Base-by-base conservation (phyloP, 2,329 filamentous ascomycete species). In the Pestalotiopsis sp. region DNA sequence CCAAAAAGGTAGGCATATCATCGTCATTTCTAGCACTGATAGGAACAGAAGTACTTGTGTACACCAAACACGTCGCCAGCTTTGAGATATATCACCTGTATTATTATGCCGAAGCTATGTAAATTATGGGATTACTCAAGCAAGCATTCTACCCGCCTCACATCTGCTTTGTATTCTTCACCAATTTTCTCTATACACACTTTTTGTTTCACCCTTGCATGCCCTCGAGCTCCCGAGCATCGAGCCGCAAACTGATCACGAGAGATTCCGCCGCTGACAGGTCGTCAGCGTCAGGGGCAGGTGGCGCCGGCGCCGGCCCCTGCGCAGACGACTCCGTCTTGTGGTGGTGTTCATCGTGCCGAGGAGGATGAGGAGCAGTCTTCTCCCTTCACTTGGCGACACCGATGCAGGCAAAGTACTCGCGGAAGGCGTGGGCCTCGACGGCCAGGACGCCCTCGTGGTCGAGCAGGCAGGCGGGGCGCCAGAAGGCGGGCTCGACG, bases 401-500 rank as follows among this genome's bases (percentile, higher is more conserved):
- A 38, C 76, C 76, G 60, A 78, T 73, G 65, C 75, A 78, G 27
- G 74, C 75, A 63, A 81, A 82, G 73, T 77, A 78, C 72, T 78
- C 77, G 75, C 81, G 79, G 73, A 82, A 81, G 20, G 78, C 73
- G 41, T 74, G 69, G 14, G 75, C 76, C 74, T 81, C 79, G 3
- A 81, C 71, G 17, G 78, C 79, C n/a, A 81, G 75, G 17, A 81
- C 71, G 45, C 80, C 80, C 52, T 78, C 78, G 40, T 77, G 75
- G 70, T 81, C 79, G 45, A 81, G 76, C 59, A 81, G 73, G 25
- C 76, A 74, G 36, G 80, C 80, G 1, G 80, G 80, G 67, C 76
- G 76, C 80, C 80, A 82, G 72, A 76, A 74, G 69, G 76, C 73
- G 41, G 79, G 77, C 69, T 82, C 78, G 61, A 83, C 75, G 20